Conservation (phyloP, 2,329 filamentous ascomycete genomes). For the Ophiosphaerella narmari region DNA sequence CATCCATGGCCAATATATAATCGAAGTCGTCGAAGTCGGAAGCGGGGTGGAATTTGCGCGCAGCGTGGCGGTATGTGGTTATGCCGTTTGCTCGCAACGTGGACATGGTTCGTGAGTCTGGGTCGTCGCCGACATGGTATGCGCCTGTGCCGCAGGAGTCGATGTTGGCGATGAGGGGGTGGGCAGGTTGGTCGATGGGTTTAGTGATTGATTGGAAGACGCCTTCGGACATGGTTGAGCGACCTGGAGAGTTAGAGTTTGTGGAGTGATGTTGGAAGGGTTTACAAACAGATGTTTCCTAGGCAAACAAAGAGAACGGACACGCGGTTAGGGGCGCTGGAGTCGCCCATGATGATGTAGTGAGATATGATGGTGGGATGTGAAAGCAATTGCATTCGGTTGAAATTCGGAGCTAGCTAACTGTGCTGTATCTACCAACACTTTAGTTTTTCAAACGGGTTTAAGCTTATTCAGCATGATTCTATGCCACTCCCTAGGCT, state of each 20-base stretch:
- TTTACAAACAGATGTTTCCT: slow-evolving; percentile 80
- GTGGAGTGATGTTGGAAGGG: slow-evolving; percentile 38
- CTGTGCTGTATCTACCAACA: too few species aligned
- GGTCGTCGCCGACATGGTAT: slow-evolving; percentile 77
- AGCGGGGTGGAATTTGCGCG: slow-evolving; percentile 69
- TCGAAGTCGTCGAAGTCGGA: slow-evolving; percentile 85
- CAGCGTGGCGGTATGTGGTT: slow-evolving; percentile 74
- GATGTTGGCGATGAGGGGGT: slow-evolving; percentile 65
- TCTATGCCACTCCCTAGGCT: too few species aligned
- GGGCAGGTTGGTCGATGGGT: slow-evolving; percentile 54
- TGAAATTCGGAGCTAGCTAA: too few species aligned
- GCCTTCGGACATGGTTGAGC: slow-evolving; percentile 93
- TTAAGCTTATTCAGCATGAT: too few species aligned
- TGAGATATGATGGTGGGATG: background rate
- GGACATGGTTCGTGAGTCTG: slow-evolving; percentile 82
- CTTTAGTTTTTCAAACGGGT: too few species aligned
- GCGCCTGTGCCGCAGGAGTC: slow-evolving; percentile 91
- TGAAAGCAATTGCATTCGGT: too few species aligned
- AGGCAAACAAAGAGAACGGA: slow-evolving; percentile 94
- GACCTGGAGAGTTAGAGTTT: slow-evolving; percentile 47
- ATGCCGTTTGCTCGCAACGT: slow-evolving; percentile 78
- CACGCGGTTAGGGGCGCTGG: slow-evolving; percentile 45
- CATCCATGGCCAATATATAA: slow-evolving; percentile 95
- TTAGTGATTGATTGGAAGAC: slow-evolving; percentile 76
- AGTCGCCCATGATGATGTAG: slow-evolving; percentile 10